Evolutionary conservation across 2,329 filamentous ascomycete genomes (phyloP).

Genomic region (Claviceps sp.): DNA sequence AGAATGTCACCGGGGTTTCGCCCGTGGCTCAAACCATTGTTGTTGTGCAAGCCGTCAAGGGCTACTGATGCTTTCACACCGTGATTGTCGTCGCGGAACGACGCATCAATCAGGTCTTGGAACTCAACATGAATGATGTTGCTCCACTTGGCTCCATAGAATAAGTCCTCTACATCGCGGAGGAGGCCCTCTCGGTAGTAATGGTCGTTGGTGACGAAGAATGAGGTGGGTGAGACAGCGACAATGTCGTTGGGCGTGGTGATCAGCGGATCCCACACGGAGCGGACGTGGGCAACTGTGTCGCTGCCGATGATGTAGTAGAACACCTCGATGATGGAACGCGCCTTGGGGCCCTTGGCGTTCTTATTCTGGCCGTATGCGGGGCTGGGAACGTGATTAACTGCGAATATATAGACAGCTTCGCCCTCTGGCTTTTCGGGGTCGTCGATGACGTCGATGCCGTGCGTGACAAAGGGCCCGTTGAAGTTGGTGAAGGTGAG

Average conservation of each 20-base stretch:
- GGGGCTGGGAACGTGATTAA: conserved; percentile 45
- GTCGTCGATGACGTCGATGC: conserved; percentile 45
- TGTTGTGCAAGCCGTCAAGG: conserved; percentile 32
- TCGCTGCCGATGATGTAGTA: conserved; percentile 33
- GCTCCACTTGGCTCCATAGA: conserved; percentile 31
- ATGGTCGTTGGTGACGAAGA: conserved; percentile 51
- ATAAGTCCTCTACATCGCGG: conserved; percentile 33
- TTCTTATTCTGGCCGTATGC: conserved; percentile 17
- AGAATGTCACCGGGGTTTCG: conserved; percentile 25
- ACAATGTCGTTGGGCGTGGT: conserved; percentile 46
- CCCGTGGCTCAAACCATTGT: conserved; percentile 44
- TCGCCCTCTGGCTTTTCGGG: conserved; percentile 18
- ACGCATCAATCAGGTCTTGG: conserved; percentile 8
- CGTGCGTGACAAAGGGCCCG: conserved; percentile 43
- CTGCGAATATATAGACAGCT: conserved; percentile 44
- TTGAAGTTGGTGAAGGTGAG: conserved; percentile 37
- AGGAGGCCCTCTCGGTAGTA: conserved; percentile 33
- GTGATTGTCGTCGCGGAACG: conserved; percentile 13
- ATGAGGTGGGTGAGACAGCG: conserved; percentile 29
- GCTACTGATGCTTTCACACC: conserved; percentile 31
- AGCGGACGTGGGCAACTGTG: conserved; percentile 32
- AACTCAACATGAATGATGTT: conserved; percentile 32
- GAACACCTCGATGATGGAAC: conserved; percentile 45
- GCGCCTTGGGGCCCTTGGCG: conserved; percentile 23
- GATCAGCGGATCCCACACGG: conserved; percentile 38